Percentiles rank a stretch among this genome's conserved stretches.
phyloP scores from a whole-genome alignment of 257 asterid species.

The Penstemon barbatus region DNA sequence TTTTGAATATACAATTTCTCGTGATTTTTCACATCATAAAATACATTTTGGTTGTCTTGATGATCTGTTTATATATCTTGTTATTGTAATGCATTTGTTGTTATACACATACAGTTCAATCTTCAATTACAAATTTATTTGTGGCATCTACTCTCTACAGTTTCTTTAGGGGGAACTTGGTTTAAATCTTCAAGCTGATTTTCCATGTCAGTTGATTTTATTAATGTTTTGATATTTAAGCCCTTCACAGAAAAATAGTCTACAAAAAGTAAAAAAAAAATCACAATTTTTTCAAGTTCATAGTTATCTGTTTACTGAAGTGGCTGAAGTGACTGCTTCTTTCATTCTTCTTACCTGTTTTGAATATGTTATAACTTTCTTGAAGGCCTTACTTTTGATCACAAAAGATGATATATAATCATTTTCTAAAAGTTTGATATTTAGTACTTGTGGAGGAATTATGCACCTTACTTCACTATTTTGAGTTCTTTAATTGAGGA shows the following conservation, averaged over 20 bases:
- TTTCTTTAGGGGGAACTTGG: background rate
- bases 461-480: slow-evolving; percentile 1
- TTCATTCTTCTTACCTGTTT: background rate
- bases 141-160: background rate
- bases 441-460: slow-evolving; percentile 16
- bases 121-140: background rate
- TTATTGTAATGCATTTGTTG: background rate
- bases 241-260: too few relatives aligned
- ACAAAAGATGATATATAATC: background rate
- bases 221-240: background rate
- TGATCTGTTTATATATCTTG: background rate
- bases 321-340: slow-evolving; percentile 10
- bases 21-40: background rate
- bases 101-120: background rate
- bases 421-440: slow-evolving; percentile 10
- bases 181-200: background rate
- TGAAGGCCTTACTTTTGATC: background rate
- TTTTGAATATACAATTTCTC: background rate
- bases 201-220: background rate
- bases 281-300: background rate
- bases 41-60: slow-evolving; percentile 12
- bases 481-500: slow-evolving; percentile 7
- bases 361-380: background rate
- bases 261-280: too few relatives aligned
- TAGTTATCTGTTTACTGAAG: background rate